Evolutionary conservation across 352 stramenopile species (phyloP).

Genomic region (Phytopythium kandeliae): DNA sequence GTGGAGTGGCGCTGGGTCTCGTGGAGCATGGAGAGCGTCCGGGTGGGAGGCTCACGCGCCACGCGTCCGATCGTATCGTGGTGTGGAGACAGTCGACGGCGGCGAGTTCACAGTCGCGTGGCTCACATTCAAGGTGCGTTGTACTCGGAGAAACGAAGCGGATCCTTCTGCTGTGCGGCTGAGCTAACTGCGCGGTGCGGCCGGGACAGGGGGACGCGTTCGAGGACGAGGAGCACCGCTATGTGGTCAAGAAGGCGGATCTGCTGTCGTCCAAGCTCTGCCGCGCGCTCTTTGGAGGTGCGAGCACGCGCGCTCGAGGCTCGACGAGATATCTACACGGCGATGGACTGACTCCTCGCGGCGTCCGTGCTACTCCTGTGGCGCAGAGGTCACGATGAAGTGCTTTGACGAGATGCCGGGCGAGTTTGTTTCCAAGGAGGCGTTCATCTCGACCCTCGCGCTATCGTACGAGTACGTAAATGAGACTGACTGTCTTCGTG

Average conservation of each 20-base stretch:
- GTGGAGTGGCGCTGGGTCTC: constrained; percentile 5
- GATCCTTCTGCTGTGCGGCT: background rate
- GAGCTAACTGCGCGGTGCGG: background rate
- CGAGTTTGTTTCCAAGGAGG: constrained; percentile 60
- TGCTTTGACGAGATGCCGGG: constrained; percentile 49
- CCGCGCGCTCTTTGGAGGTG: constrained; percentile 68
- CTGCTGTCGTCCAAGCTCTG: constrained; percentile 75
- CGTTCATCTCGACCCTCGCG: constrained; percentile 66
- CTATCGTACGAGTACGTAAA: constrained; percentile 70
- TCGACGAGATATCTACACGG: too few relatives aligned
- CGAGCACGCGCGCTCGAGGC: too few relatives aligned
- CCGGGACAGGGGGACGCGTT: constrained; percentile 50
- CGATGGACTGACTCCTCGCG: background rate
- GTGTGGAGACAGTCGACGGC: constrained; percentile 39
- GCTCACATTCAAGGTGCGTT: constrained; percentile 78
- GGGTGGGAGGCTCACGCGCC: background rate
- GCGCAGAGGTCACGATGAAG: constrained; percentile 53
- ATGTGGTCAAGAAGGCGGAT: constrained; percentile 61
- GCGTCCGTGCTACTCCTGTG: background rate
- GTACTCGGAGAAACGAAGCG: background rate
- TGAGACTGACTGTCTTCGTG: background rate
- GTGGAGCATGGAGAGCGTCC: background rate
- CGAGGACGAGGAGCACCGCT: constrained; percentile 56
- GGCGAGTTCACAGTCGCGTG: constrained; percentile 81
- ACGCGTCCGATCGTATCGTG: constrained; percentile 5